Conservation (phyloP, 1,284 basidiomycete genomes). For the Meripilus lineatus region DNA sequence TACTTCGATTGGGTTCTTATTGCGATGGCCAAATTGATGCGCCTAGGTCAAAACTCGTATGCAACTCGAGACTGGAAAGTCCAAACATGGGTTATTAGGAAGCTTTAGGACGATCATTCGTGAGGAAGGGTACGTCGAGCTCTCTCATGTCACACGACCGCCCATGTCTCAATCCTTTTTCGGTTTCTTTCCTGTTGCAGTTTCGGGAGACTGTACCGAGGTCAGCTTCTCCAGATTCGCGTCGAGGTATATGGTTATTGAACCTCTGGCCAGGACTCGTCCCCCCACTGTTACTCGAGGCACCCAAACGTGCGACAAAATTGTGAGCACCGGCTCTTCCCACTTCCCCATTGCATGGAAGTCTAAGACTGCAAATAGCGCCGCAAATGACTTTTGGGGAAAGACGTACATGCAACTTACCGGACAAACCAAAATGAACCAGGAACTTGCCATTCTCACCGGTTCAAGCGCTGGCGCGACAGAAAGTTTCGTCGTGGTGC, state of each 20-base stretch:
- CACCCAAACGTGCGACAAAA: slow-evolving; percentile 97
- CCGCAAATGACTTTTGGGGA: slow-evolving; percentile 94
- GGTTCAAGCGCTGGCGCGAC: slow-evolving; percentile 95
- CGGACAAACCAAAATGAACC: slow-evolving; percentile 84
- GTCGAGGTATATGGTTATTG: neutral
- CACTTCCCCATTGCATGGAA: no score
- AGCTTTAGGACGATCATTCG: slow-evolving; percentile 74
- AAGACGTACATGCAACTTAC: slow-evolving; percentile 58
- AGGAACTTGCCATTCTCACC: slow-evolving; percentile 81
- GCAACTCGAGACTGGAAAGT: slow-evolving; percentile 88
- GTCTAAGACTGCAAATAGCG: no score
- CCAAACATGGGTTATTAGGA: slow-evolving; percentile 75
- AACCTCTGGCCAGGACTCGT: slow-evolving; percentile 58
- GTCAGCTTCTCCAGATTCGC: slow-evolving; percentile 27
- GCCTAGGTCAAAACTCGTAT: slow-evolving; percentile 92
- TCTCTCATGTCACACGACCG: slow-evolving; percentile 11
- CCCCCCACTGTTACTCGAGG: slow-evolving; percentile 92
- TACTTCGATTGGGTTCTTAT: slow-evolving; percentile 17
- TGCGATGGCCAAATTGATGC: slow-evolving; percentile 18
- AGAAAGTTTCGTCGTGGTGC: slow-evolving; percentile 90
- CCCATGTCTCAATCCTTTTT: slow-evolving; percentile 7
- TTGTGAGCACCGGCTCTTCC: no score
- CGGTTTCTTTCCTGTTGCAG: slow-evolving; percentile 42
- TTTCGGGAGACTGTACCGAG: slow-evolving; percentile 83
- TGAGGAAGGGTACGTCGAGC: slow-evolving; percentile 71